A percentile compares a stretch with the other conserved stretches of the same genome.
These are phyloP conservation scores for Xylariaceae sp. DNA, from an alignment of 2,329 filamentous ascomycete species.

Conservation along the genomic window DNA sequence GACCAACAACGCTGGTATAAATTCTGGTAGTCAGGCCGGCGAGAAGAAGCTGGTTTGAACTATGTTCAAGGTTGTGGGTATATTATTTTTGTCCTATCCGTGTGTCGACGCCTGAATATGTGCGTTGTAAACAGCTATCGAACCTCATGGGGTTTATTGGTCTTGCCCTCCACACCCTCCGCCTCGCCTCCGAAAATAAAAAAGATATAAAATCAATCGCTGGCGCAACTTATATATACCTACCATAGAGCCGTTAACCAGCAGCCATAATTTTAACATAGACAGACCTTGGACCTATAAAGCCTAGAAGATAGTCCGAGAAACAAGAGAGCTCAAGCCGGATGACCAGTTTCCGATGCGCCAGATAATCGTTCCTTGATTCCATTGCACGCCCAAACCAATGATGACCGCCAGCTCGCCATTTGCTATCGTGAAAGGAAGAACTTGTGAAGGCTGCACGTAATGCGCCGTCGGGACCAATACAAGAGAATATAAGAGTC, in stretches of 20 bases:
- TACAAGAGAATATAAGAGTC: not conserved
- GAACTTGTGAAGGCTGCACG: not conserved
- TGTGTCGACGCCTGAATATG: constrained; percentile 13
- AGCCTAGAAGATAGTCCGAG: not conserved
- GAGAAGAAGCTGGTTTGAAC: constrained; percentile 1
- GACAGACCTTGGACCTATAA: not conserved
- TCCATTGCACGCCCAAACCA: not conserved
- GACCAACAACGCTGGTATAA: constrained; percentile 49
- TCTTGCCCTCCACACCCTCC: not conserved
- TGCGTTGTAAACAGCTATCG: constrained; percentile 4
- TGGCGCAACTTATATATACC: constrained; percentile 3
- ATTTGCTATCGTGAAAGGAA: not conserved
- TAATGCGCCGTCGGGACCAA: not conserved
- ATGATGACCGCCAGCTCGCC: not conserved
- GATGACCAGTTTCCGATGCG: not conserved
- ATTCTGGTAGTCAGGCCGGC: constrained; percentile 44
- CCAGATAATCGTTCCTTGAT: not conserved
- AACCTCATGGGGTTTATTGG: not conserved
- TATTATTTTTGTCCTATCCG: constrained; percentile 12
- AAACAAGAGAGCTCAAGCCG: not conserved
- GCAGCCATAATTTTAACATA: constrained; percentile 3
- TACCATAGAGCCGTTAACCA: constrained; percentile 4
- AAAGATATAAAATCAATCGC: not conserved
- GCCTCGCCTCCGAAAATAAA: too few species aligned
- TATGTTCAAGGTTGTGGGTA: constrained; percentile 21